phyloP scores from a whole-genome alignment of 805 yeast species.

The Myxozyma sirexii region DNA sequence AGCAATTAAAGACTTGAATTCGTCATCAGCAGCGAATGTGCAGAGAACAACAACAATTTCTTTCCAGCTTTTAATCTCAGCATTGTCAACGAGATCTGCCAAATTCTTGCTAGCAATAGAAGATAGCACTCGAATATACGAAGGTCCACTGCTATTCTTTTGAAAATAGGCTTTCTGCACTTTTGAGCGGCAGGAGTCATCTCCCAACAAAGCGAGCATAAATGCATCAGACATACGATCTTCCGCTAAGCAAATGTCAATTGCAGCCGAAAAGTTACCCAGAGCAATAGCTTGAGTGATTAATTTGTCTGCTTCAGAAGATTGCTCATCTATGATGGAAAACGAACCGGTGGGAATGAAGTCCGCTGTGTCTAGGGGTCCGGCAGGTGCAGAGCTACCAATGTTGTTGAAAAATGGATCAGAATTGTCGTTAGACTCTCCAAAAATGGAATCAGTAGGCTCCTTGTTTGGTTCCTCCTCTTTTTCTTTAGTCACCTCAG shows the following conservation, averaged over 20 bases:
- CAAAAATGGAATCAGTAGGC: slow-evolving; percentile 36
- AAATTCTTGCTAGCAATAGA: slow-evolving; percentile 56
- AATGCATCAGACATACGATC: slow-evolving; percentile 77
- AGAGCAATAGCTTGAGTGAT: slow-evolving; percentile 57
- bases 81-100: slow-evolving; percentile 74
- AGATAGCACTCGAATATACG: slow-evolving; percentile 74
- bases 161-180: slow-evolving; percentile 74
- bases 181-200: slow-evolving; percentile 58
- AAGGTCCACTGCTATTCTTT: slow-evolving; percentile 53
- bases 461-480: slow-evolving; percentile 24
- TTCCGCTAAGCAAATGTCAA: slow-evolving; percentile 63
- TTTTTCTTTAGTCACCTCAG: slow-evolving; percentile 29
- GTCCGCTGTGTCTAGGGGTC: background rate
- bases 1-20: slow-evolving; percentile 58
- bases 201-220: slow-evolving; percentile 68
- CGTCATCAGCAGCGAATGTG: slow-evolving; percentile 52
- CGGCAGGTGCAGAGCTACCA: slow-evolving; percentile 36
- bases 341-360: slow-evolving; percentile 39
- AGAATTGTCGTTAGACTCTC: slow-evolving; percentile 20
- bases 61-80: slow-evolving; percentile 80
- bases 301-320: slow-evolving; percentile 50
- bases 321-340: slow-evolving; percentile 43
- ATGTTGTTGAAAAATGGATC: slow-evolving; percentile 37
- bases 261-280: slow-evolving; percentile 69
- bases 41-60: slow-evolving; percentile 71